Base-by-base conservation (phyloP, 805 yeast species). In the Kregervanrija delftensis region DNA sequence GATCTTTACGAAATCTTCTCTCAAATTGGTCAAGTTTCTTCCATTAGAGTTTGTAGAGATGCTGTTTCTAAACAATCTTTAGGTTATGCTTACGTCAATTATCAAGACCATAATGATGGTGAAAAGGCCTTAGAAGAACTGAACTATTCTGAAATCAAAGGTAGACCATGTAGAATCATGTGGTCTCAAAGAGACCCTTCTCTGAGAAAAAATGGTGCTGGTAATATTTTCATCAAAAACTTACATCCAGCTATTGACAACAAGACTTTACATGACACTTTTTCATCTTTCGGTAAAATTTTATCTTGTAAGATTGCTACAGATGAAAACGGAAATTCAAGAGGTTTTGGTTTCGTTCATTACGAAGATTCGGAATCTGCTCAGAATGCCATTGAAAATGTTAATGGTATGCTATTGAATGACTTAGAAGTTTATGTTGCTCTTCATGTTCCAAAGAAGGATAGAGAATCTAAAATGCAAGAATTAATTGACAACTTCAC, bases 151-250 rank as follows among this genome's bases (percentile, higher is more conserved):
- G 81, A 81, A 61, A 82, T 93, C 73, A 90, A 90, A 70, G 97
- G 96, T 64, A 87, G 84, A 64, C 89, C 96, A 61, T 89, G 97
- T 74, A 88, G 99, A 72, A 91, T 93, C 75, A 93, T 93, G 98
- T 89, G 98, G 97, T 89, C 97, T 57, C 98, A 93, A 77, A 88
- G 98, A 74, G 98, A 93, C 68, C 98, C 99, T 54, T 78, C 96
- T 51, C 69, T 82, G 61, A 86, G 99, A 79, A 87, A 83, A 77
- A 83, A 83, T 64, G 97, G 97, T 68, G 84, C 87, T 53, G 97
- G 96, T 64, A 93, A 93, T 79, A 83, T 93, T 56, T 93, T 85
- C 81, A 91, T 93, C 76, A 93, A 93, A 83, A 93, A 93, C 81
- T 81, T 93, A 72, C 96, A 91, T 71, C 95, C 96, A 50, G 96